Conservation (phyloP, 768 basidiomycete species). For the Termitomyces sp. region DNA sequence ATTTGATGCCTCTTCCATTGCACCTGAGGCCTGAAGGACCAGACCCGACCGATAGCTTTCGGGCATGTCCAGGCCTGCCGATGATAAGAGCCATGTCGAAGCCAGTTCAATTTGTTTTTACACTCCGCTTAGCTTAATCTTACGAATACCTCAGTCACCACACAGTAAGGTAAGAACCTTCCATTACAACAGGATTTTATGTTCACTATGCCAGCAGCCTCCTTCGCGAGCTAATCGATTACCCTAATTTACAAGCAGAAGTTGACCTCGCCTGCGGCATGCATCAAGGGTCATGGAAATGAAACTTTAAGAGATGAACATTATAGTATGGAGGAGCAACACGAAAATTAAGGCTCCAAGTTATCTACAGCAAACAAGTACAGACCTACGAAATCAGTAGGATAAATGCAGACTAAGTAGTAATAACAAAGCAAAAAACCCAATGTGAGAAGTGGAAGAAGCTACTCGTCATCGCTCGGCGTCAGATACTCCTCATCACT, state of each 20-base stretch:
- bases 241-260: no score
- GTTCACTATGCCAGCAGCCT: background rate
- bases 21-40: background rate
- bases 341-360: constrained; percentile 2
- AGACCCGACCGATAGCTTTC: background rate
- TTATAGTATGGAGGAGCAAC: background rate
- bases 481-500: constrained; percentile 72
- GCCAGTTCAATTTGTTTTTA: background rate
- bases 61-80: constrained; percentile 1
- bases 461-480: constrained; percentile 67
- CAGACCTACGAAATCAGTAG: constrained; percentile 2
- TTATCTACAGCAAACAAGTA: constrained; percentile 8
- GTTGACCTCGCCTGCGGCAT: background rate
- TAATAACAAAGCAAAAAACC: constrained; percentile 2
- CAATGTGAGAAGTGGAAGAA: background rate
- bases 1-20: background rate
- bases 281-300: background rate
- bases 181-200: constrained; percentile 2
- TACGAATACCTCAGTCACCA: background rate
- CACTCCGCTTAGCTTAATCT: constrained; percentile 7
- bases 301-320: background rate
- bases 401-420: constrained; percentile 5
- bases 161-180: constrained; percentile 4
- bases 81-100: background rate
- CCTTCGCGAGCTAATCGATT: constrained; percentile 10